Conservation (phyloP, 2,329 filamentous ascomycete genomes). For the Scedosporium aurantiacum region DNA sequence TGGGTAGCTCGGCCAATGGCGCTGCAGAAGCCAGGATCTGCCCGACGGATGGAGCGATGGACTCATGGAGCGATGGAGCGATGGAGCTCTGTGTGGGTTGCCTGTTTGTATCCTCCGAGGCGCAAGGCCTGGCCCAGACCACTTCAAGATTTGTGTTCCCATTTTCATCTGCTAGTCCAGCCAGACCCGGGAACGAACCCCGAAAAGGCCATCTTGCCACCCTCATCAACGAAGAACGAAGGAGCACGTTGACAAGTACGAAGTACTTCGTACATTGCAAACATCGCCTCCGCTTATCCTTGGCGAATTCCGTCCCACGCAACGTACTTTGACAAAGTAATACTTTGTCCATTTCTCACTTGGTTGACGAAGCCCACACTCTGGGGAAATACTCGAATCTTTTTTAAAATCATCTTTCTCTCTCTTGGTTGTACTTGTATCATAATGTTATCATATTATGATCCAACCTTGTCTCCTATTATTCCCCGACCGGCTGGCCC, state of each 20-base stretch:
- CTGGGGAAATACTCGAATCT: not conserved
- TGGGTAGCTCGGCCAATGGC: slow-evolving; percentile 1
- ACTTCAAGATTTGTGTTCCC: not conserved
- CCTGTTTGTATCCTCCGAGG: slow-evolving; percentile 3
- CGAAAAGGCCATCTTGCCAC: slow-evolving; percentile 2
- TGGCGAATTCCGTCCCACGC: not conserved
- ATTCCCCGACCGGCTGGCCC: not conserved
- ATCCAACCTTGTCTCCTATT: not conserved
- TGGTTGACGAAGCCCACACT: not conserved
- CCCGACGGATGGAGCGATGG: not conserved
- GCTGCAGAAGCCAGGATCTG: slow-evolving; percentile 3
- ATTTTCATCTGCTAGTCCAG: not conserved
- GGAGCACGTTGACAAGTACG: too few species aligned
- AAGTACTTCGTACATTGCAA: too few species aligned
- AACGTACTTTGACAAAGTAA: not conserved
- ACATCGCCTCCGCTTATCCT: not conserved
- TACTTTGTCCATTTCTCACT: not conserved
- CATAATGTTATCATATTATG: not conserved
- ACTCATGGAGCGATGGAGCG: not conserved
- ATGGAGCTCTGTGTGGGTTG: not conserved
- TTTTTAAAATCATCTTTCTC: not conserved
- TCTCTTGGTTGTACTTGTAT: too few species aligned
- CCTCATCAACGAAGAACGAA: not conserved
- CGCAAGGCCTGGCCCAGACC: not conserved
- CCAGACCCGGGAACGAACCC: not conserved